Percentiles rank a stretch among this genome's conserved stretches.
Evolutionary conservation across 257 asterid species (phyloP).

Genomic region (Jacaranda copaia): DNA sequence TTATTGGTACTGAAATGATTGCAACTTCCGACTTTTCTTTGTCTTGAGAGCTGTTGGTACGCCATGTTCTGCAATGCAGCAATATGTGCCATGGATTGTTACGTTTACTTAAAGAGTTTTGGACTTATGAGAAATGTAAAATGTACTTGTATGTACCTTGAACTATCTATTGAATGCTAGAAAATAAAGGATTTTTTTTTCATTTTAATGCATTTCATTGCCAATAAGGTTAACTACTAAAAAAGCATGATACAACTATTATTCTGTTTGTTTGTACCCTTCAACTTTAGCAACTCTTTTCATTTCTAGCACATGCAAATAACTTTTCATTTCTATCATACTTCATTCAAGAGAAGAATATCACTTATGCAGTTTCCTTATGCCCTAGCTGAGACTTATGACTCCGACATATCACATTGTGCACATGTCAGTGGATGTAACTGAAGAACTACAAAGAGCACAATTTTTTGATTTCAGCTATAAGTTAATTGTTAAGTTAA

Average conservation of each 20-base stretch:
- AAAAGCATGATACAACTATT: neutral
- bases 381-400: neutral
- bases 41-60: slow-evolving; percentile 6
- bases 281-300: neutral
- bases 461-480: neutral
- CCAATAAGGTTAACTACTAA: neutral
- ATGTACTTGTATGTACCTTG: neutral
- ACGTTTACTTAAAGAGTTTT: slow-evolving; percentile 3
- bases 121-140: neutral
- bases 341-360: neutral
- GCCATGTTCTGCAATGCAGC: neutral
- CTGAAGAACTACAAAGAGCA: neutral
- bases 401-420: neutral
- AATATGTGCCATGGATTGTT: neutral
- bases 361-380: neutral
- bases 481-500: neutral
- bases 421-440: neutral
- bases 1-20: slow-evolving; percentile 7
- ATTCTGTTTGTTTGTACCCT: neutral
- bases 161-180: slow-evolving; percentile 1
- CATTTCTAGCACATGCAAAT: neutral
- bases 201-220: neutral
- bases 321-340: neutral
- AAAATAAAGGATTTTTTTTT: neutral
- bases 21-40: neutral